Conservation (phyloP, 805 yeast genomes). For the Metschnikowia drakensbergensis region DNA sequence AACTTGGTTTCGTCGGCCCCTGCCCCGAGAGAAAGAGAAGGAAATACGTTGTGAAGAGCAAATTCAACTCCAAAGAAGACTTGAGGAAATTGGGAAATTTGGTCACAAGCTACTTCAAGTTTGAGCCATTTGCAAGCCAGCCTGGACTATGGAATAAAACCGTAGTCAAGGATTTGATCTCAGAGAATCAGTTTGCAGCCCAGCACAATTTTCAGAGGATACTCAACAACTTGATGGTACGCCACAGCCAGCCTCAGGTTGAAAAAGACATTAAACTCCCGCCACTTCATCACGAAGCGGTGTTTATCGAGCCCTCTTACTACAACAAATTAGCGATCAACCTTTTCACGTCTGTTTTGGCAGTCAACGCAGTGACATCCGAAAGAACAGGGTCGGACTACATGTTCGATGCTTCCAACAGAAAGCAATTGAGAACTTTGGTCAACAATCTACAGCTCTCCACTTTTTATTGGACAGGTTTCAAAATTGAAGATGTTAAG, state of each 20-base stretch:
- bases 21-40: constrained; percentile 18
- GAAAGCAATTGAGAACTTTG: constrained; percentile 50
- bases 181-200: constrained; percentile 36
- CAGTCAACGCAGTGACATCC: constrained; percentile 70
- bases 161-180: constrained; percentile 48
- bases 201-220: constrained; percentile 39
- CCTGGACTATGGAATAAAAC: constrained; percentile 45
- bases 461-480: constrained; percentile 75
- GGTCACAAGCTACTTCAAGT: constrained; percentile 49
- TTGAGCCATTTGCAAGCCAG: constrained; percentile 55
- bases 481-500: constrained; percentile 54
- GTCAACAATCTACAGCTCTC: constrained; percentile 61
- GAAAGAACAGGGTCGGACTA: constrained; percentile 64
- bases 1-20: constrained; percentile 3
- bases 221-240: constrained; percentile 46
- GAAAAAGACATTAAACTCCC: constrained; percentile 56
- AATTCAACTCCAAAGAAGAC: constrained; percentile 52
- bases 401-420: constrained; percentile 63
- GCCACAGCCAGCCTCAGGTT: constrained; percentile 54
- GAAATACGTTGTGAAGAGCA: constrained; percentile 46
- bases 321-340: constrained; percentile 61
- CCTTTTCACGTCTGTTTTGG: constrained; percentile 61
- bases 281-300: constrained; percentile 53
- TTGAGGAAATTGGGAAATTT: constrained; percentile 50
- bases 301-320: constrained; percentile 56